Evolutionary conservation across 2,329 filamentous ascomycete species (phyloP).

Genomic region (Clathrospora elynae): DNA sequence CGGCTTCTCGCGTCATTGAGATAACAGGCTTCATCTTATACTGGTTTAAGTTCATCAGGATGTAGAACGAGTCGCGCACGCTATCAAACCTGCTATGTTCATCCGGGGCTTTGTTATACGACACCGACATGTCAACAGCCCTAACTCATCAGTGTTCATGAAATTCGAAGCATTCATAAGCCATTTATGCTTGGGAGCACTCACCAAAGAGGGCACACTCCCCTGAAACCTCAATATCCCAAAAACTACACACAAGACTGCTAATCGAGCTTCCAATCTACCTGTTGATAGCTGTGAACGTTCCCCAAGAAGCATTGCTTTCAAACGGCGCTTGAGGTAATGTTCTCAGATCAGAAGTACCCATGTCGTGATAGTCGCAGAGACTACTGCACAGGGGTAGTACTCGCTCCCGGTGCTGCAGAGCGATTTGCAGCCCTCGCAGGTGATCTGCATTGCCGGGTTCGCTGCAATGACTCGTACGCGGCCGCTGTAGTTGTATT

Average conservation of each 20-base stretch:
- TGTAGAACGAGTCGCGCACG: constrained; percentile 53
- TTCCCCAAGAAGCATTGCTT: constrained; percentile 47
- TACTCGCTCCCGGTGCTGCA: constrained; percentile 41
- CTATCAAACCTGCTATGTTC: constrained; percentile 43
- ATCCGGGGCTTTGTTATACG: constrained; percentile 36
- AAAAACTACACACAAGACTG: constrained; percentile 48
- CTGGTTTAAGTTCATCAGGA: constrained; percentile 54
- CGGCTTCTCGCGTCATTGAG: constrained; percentile 38
- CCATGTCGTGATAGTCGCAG: constrained; percentile 49
- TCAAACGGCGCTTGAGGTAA: constrained; percentile 51
- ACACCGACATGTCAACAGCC: constrained; percentile 48
- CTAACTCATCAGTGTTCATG: no score
- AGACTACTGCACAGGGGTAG: constrained; percentile 43
- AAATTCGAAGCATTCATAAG: no score
- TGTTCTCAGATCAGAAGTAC: constrained; percentile 49
- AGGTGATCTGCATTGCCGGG: constrained; percentile 36
- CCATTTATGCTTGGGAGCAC: no score
- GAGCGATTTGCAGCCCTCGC: constrained; percentile 40
- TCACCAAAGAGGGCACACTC: constrained; percentile 49
- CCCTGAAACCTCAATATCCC: constrained; percentile 50
- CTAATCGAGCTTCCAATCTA: constrained; percentile 49
- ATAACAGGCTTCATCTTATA: constrained; percentile 47
- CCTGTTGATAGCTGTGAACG: constrained; percentile 43
- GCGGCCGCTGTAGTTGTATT: no score
- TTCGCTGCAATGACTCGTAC: no score